A percentile compares a stretch with the other conserved stretches of the same genome.
Conservation (phyloP, 768 basidiomycete genomes). For the Amanita muscaria region DNA sequence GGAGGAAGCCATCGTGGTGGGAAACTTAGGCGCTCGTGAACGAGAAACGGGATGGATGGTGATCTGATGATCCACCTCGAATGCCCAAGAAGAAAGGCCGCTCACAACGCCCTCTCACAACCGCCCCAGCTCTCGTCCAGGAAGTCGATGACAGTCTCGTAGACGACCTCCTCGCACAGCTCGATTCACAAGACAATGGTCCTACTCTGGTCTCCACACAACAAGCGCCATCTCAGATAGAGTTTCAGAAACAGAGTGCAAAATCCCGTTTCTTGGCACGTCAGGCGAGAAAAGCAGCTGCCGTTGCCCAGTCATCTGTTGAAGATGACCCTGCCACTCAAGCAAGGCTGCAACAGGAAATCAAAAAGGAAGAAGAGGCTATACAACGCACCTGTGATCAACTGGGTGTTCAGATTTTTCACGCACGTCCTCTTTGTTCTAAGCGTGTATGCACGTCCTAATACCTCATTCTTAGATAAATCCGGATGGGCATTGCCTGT, state of each 20-base stretch:
- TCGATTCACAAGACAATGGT: constrained; percentile 48
- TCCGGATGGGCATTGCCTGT: constrained; percentile 95
- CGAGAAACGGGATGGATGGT: background rate
- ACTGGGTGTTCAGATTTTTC: constrained; percentile 18
- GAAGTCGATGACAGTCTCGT: constrained; percentile 52
- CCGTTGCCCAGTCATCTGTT: constrained; percentile 43
- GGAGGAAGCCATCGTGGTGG: background rate
- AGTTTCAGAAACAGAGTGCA: constrained; percentile 41
- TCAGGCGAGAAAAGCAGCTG: constrained; percentile 68
- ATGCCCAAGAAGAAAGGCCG: constrained; percentile 33
- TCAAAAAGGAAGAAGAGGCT: constrained; percentile 55
- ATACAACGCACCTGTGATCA: constrained; percentile 61
- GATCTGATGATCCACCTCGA: background rate
- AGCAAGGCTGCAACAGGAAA: constrained; percentile 52
- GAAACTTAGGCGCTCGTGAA: background rate
- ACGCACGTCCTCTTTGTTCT: background rate
- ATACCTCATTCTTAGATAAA: constrained; percentile 48
- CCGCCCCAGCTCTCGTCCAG: constrained; percentile 20
- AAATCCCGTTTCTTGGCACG: constrained; percentile 63
- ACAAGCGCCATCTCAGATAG: constrained; percentile 39
- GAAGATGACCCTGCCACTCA: constrained; percentile 51
- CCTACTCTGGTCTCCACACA: constrained; percentile 28
- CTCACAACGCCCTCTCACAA: constrained; percentile 21
- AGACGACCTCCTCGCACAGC: constrained; percentile 68
- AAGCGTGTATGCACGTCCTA: background rate